phyloP scores from a whole-genome alignment of 345 rosid species.

The Trapa bicornis region DNA sequence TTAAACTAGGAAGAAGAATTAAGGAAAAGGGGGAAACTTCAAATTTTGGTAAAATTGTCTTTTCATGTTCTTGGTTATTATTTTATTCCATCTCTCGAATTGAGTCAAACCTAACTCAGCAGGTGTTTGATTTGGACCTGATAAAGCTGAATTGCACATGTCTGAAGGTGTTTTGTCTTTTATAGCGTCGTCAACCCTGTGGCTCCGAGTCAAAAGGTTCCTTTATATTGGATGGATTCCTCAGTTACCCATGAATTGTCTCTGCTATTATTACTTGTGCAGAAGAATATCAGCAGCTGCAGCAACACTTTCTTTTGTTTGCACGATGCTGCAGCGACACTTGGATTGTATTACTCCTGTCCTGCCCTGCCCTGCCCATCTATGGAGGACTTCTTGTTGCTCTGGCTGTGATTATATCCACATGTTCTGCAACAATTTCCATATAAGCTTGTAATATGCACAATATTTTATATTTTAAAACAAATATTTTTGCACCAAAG shows the following conservation, averaged over 20 bases:
- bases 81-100: background rate
- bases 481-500: too few relatives aligned
- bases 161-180: background rate
- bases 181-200: background rate
- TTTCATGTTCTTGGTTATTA: background rate
- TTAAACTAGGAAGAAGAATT: too few relatives aligned
- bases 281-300: too few relatives aligned
- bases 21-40: too few relatives aligned
- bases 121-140: constrained; percentile 2
- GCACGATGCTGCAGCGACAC: too few relatives aligned
- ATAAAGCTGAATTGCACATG: background rate
- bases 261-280: too few relatives aligned
- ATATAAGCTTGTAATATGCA: background rate
- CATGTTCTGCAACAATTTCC: background rate
- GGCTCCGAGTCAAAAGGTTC: background rate
- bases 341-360: too few relatives aligned
- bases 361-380: too few relatives aligned
- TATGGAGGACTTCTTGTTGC: background rate
- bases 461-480: too few relatives aligned
- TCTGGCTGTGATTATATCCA: background rate
- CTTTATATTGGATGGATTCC: background rate
- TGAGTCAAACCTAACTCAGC: constrained; percentile 1
- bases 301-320: too few relatives aligned
- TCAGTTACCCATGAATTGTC: background rate
- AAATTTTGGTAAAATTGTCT: too few relatives aligned